phyloP scores from a whole-genome alignment of 129 eudicot genomes.

The Oenanthe sinensis region DNA sequence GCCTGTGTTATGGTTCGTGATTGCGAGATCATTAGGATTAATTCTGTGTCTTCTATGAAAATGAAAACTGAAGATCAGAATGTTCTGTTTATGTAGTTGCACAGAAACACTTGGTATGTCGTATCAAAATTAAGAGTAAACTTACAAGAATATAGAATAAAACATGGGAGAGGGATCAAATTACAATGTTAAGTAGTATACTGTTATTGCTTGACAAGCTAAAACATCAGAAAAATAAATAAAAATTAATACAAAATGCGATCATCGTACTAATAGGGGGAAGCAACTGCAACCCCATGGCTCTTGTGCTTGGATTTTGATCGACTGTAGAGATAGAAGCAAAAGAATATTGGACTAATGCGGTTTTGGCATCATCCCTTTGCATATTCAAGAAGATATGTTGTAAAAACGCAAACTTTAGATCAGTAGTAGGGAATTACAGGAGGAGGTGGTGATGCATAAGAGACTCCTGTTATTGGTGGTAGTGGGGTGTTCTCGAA shows the following conservation, averaged over 20 bases:
- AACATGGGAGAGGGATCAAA: background rate
- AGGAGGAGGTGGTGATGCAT: slow-evolving; percentile 94
- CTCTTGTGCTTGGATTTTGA: background rate
- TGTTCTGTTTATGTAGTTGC: background rate
- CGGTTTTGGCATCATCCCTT: slow-evolving; percentile 3
- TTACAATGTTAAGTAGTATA: slow-evolving; percentile 6
- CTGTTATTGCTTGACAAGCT: slow-evolving; percentile 6
- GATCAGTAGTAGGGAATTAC: slow-evolving; percentile 63
- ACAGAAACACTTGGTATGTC: background rate
- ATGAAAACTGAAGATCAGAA: background rate
- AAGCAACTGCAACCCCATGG: background rate
- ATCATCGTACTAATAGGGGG: background rate
- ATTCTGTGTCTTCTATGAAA: background rate
- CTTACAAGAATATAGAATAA: slow-evolving; percentile 3
- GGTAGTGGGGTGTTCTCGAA: slow-evolving; percentile 52
- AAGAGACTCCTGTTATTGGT: slow-evolving; percentile 64
- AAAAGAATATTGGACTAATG: background rate
- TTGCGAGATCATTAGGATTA: background rate
- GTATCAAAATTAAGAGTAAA: background rate
- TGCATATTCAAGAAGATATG: background rate
- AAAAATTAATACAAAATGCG: slow-evolving; percentile 5
- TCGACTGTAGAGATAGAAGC: slow-evolving; percentile 4
- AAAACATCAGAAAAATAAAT: slow-evolving; percentile 2
- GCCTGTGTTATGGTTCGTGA: background rate
- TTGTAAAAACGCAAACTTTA: background rate